These are phyloP conservation scores for Saccharomycopsis fodiens DNA, from an alignment of 805 yeast species.

Conservation along the genomic window DNA sequence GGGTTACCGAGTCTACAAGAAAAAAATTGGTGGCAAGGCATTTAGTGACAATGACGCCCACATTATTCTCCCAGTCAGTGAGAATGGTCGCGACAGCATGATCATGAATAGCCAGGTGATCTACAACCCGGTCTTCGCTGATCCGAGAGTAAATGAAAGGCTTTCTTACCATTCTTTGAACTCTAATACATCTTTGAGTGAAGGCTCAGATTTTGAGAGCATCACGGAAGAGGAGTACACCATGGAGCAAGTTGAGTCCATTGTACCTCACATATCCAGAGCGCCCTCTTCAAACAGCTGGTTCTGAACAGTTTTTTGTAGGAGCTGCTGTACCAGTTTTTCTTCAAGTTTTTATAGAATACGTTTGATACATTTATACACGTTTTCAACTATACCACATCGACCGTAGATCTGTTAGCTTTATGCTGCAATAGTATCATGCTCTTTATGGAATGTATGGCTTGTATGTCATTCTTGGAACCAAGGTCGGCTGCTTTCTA, in stretches of 20 bases:
- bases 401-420: no score
- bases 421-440: no score
- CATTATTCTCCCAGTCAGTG: constrained; percentile 15
- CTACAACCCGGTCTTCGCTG: constrained; percentile 13
- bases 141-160: constrained; percentile 11
- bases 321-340: no score
- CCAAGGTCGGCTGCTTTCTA: no score
- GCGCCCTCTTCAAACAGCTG: not conserved
- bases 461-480: no score
- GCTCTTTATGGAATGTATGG: no score
- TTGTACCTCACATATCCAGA: constrained; percentile 1
- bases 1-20: constrained; percentile 43
- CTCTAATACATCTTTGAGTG: constrained; percentile 2
- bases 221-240: not conserved
- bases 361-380: no score
- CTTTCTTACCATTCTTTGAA: constrained; percentile 15
- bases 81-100: constrained; percentile 2
- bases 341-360: no score
- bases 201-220: not conserved
- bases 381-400: no score
- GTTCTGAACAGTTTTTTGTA: no score
- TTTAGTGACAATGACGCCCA: constrained; percentile 11
- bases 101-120: constrained; percentile 4
- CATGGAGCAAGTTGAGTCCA: not conserved
- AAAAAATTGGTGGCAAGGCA: constrained; percentile 26